phyloP scores from a whole-genome alignment of 2,329 filamentous ascomycete species.

The Ambrosiella cleistominuta region DNA sequence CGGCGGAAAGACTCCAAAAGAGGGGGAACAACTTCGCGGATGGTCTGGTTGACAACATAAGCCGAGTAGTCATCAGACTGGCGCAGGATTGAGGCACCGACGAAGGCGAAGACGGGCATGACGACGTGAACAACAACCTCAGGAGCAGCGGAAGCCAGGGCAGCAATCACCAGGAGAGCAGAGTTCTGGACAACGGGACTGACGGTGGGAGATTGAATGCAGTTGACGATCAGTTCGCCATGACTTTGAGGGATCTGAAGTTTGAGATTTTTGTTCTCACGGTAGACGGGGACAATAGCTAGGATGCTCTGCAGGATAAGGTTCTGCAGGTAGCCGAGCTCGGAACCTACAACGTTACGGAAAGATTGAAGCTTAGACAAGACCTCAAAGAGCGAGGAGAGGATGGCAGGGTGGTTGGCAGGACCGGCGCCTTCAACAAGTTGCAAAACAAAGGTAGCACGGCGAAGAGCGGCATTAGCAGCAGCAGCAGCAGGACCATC shows the following conservation, averaged over 20 bases:
- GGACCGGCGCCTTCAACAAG: constrained; percentile 68
- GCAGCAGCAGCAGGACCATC: constrained; percentile 6
- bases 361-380: constrained; percentile 79
- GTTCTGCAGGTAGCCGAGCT: constrained; percentile 78
- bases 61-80: constrained; percentile 95
- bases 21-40: constrained; percentile 83
- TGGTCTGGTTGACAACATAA: constrained; percentile 87
- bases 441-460: constrained; percentile 74
- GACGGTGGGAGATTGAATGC: constrained; percentile 65
- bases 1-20: constrained; percentile 71
- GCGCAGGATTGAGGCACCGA: constrained; percentile 76
- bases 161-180: constrained; percentile 73
- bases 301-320: constrained; percentile 67
- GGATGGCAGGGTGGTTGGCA: constrained; percentile 55
- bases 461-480: constrained; percentile 40
- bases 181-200: constrained; percentile 90
- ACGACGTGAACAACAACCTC: constrained; percentile 89
- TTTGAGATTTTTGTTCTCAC: constrained; percentile 38
- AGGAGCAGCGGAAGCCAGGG: constrained; percentile 70
- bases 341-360: constrained; percentile 62
- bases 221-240: constrained; percentile 82
- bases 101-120: constrained; percentile 98
- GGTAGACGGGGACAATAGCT: constrained; percentile 65
- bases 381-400: constrained; percentile 64
- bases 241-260: constrained; percentile 58